phyloP scores from a whole-genome alignment of 164 flowering plant species.

The Chimonanthus salicifolius region DNA sequence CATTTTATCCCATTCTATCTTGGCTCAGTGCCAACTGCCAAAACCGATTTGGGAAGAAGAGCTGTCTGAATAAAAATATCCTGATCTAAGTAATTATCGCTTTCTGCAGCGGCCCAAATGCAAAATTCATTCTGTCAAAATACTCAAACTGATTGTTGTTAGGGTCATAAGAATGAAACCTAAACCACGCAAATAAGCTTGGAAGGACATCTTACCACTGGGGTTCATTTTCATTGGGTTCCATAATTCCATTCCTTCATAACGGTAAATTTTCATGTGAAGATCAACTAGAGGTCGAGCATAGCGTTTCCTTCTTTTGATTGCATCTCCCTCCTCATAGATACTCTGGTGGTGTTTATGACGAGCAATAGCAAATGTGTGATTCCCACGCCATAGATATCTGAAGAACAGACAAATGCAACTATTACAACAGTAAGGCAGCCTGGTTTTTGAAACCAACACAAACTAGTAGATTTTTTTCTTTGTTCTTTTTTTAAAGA shows the following conservation, averaged over 20 bases:
- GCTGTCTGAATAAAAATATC: neutral
- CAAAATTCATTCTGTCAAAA: neutral
- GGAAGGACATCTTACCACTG: slow-evolving; percentile 57
- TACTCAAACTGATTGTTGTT: neutral
- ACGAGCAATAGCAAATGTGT: slow-evolving; percentile 92
- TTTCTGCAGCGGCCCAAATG: neutral
- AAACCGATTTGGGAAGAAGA: neutral
- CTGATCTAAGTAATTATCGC: neutral
- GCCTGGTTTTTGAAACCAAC: neutral
- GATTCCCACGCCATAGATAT: slow-evolving; percentile 93
- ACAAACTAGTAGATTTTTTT: too few relatives aligned
- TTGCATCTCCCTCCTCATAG: slow-evolving; percentile 97
- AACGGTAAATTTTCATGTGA: slow-evolving; percentile 84
- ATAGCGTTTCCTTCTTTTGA: slow-evolving; percentile 92
- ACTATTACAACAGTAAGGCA: neutral
- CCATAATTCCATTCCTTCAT: slow-evolving; percentile 95
- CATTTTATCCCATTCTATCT: too few relatives aligned
- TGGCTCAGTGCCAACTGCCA: neutral
- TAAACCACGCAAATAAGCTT: neutral
- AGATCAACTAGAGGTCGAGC: slow-evolving; percentile 94
- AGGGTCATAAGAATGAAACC: neutral
- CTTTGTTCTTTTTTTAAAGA: too few relatives aligned
- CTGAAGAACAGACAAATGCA: slow-evolving; percentile 32
- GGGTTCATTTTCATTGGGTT: slow-evolving; percentile 43
- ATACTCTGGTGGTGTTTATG: slow-evolving; percentile 90